phyloP scores from a whole-genome alignment of 225 moss, liverwort and hornwort species.

The Pseudoscleropodium purum region DNA sequence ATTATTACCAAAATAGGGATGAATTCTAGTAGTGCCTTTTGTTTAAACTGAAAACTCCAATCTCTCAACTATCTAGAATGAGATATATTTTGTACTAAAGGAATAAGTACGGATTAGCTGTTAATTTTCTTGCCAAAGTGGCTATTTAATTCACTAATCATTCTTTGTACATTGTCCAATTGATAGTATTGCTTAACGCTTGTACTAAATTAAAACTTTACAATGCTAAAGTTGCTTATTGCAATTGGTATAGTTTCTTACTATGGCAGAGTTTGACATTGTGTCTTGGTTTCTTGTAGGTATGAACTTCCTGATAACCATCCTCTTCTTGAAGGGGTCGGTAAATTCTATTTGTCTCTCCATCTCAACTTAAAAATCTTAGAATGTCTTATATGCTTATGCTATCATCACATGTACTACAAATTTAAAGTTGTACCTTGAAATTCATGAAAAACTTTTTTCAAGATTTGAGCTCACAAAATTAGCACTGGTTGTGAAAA shows the following conservation, averaged over 20 bases:
- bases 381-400: not conserved
- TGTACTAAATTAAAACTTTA: not conserved
- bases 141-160: no score
- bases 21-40: no score
- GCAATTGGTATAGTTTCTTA: no score
- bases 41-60: no score
- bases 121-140: no score
- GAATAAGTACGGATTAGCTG: no score
- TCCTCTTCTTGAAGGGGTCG: slow-evolving; percentile 56
- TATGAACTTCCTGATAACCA: slow-evolving; percentile 75
- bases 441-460: not conserved
- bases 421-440: not conserved
- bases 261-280: not conserved
- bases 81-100: no score
- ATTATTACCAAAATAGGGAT: no score
- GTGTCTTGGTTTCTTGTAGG: slow-evolving; percentile 11
- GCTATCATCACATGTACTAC: not conserved
- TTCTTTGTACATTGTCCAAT: not conserved
- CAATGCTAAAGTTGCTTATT: not conserved
- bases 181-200: not conserved
- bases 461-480: not conserved
- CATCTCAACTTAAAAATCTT: not conserved
- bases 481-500: not conserved
- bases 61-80: no score
- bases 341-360: not conserved